Base-by-base conservation (phyloP, 2,329 filamentous ascomycete genomes). In the Fusarium aywerte region DNA sequence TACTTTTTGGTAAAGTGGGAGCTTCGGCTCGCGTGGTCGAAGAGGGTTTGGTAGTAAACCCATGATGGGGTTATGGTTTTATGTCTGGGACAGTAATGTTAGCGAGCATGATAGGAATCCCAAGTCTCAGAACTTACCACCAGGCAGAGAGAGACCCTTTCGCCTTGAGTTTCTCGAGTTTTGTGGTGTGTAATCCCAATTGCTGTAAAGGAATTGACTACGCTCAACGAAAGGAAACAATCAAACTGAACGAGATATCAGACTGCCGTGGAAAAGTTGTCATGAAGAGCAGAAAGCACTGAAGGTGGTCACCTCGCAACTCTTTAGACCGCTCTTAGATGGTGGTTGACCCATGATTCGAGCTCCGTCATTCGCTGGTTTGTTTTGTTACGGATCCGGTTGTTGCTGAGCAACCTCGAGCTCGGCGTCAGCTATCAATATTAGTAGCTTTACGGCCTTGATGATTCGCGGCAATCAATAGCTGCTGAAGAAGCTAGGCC, bases 1-100 rank as follows among this genome's bases (percentile, higher is more conserved):
- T 35, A 81, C 55, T 57, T 81, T 81, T 65, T 84, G 82, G 75
- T 87, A 87, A 12, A 86, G 68, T 20, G 85, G 85, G 27, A 88
- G 77, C 62, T 78, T 81, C 50, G 78, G 74, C 67, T 82, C 80
- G 65, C 83, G 82, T 53, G 81, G 76, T 56, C 83, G 82, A 67
- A 85, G 72, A 38, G 80, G 80, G 59, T 82, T 84, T 43, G 82
- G 78, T 54, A 83, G 76, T 54, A 84, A 74, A 55, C 82, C 85
- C 85, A 88, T 89, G 61, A 67, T 75, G 61, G 61, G 55, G 48
- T 49, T 29, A 44, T 43, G 36, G 20, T 35, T 64, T 27, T 65
- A 18, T 55, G 29, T 48, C 42, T 56, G 67, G 32, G 21, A 25
- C 16, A 58, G 39, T 16, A 47, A 39, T 38, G 43, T 69, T 23